Evolutionary conservation across 768 basidiomycete species (phyloP), one percentile per base, ranked within the genome.

Genomic region (Agrocybe pediades): DNA sequence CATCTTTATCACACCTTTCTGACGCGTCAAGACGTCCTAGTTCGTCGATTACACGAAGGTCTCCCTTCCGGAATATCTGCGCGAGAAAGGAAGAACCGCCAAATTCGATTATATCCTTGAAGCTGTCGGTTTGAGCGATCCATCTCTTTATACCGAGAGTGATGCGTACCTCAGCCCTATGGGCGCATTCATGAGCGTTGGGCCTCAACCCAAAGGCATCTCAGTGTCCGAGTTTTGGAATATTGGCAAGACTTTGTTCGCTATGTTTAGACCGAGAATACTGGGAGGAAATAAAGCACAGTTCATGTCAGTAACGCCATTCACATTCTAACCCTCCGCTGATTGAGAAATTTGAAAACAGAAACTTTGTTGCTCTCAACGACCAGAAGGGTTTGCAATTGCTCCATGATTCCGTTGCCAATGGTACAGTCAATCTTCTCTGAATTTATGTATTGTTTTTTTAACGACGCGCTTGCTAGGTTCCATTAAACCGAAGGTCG

Each of bases 61-160:
- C 6, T 80, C 82, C 3, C 60, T 88, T 1, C 71, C 74, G 41
- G 64, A 77, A 59, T 72, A 78, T 53, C 72, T 88, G 3, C 45
- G 30, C n/a, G 58, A 71, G 3, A 68, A 76, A 39, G 73, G 77
- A 0, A 81, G 79, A 3, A 58, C 72, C 0, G 68, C 77, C 0
- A 80, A 76, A 53, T 88, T 79, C 58, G 71, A 86, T 46, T 70
- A 82, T 41, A 70, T 90, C 24, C 65, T 85, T 21, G 88, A 90
- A 55, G 78, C 84, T 0, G 81, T 75, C 16, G 87, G 80, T 1
- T 60, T 74, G 15, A 60, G 68, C 6, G 77, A 83, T 51, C 70
- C 77, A 1, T 60, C 71, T 2, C 58, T 90, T 9, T 90, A 81
- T 62, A 66, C 70, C 2, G 53, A 71, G 44, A 81, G 76, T 42